phyloP scores from a whole-genome alignment of 2,329 filamentous ascomycete genomes.

The Fusarium cicatricum region DNA sequence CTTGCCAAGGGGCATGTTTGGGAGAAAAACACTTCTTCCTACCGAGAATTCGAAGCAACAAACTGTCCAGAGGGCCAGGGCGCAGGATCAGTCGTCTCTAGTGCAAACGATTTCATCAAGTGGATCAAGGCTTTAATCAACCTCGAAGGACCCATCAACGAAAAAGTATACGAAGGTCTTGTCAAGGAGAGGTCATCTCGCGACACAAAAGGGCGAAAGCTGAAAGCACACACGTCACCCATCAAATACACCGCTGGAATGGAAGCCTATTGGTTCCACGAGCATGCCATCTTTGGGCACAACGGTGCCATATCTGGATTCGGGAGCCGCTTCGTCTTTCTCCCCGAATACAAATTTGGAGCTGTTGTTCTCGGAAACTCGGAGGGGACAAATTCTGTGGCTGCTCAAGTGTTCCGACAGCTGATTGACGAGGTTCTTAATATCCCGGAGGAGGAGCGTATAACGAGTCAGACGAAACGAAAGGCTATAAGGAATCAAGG shows the following conservation, averaged over 20 bases:
- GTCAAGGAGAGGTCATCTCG: constrained; percentile 27
- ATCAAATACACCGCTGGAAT: constrained; percentile 35
- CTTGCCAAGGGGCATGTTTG: constrained; percentile 18
- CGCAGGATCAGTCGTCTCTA: constrained; percentile 42
- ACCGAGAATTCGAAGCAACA: not conserved
- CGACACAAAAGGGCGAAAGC: constrained; percentile 13
- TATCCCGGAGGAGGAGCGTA: not conserved
- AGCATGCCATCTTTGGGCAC: constrained; percentile 37
- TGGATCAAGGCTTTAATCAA: constrained; percentile 43
- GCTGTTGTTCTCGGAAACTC: constrained; percentile 40
- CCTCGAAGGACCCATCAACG: constrained; percentile 32
- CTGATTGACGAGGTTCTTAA: constrained; percentile 31
- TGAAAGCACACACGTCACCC: constrained; percentile 15
- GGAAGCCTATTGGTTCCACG: constrained; percentile 36
- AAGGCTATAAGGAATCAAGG: not conserved
- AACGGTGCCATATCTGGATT: constrained; percentile 40
- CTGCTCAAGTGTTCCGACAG: constrained; percentile 25
- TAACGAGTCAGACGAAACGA: not conserved
- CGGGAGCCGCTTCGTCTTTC: constrained; percentile 38
- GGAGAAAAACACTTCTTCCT: constrained; percentile 3
- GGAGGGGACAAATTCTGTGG: constrained; percentile 18
- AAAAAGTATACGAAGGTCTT: constrained; percentile 37
- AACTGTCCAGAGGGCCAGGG: constrained; percentile 42
- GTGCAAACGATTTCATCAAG: constrained; percentile 42
- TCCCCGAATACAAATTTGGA: constrained; percentile 40